These are phyloP conservation scores for Larix kaempferi DNA, from an alignment of 75 land plant genomes.

Conservation along the genomic window DNA sequence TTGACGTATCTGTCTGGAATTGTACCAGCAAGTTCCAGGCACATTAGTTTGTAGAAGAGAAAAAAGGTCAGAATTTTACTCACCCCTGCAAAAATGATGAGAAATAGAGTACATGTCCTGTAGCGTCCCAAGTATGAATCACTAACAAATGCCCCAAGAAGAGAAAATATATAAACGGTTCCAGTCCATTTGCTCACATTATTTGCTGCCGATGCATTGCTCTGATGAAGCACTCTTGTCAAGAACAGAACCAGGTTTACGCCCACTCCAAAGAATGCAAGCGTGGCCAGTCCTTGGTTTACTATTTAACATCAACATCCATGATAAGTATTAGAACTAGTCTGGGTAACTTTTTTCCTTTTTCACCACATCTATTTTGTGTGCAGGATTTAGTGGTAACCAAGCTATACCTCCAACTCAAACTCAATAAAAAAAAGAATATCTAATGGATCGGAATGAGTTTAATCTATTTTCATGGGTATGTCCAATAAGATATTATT, in stretches of 20 bases:
- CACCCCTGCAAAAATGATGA: constrained; percentile 59
- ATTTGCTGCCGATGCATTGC: constrained; percentile 84
- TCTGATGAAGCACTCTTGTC: constrained; percentile 57
- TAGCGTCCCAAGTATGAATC: constrained; percentile 90
- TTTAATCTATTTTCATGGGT: too few relatives aligned
- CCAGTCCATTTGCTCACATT: constrained; percentile 87
- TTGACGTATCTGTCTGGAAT: not conserved
- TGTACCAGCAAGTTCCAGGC: not conserved
- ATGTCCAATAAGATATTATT: too few relatives aligned
- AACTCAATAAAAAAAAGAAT: too few relatives aligned
- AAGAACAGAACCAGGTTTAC: constrained; percentile 84
- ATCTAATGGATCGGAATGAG: too few relatives aligned
- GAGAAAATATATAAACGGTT: constrained; percentile 75
- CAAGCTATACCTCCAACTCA: too few relatives aligned
- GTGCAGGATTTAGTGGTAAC: too few relatives aligned
- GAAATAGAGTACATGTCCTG: constrained; percentile 71
- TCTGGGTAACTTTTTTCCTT: too few relatives aligned
- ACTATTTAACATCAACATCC: constrained; percentile 18
- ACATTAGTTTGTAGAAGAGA: not conserved
- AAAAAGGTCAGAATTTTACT: not conserved
- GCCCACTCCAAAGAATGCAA: constrained; percentile 76
- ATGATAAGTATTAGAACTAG: not conserved
- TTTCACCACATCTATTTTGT: not conserved
- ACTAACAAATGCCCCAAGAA: constrained; percentile 82
- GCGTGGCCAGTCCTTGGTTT: constrained; percentile 66